Evolutionary conservation across 768 basidiomycete species (phyloP).

Genomic region (Termitomyces sp.): DNA sequence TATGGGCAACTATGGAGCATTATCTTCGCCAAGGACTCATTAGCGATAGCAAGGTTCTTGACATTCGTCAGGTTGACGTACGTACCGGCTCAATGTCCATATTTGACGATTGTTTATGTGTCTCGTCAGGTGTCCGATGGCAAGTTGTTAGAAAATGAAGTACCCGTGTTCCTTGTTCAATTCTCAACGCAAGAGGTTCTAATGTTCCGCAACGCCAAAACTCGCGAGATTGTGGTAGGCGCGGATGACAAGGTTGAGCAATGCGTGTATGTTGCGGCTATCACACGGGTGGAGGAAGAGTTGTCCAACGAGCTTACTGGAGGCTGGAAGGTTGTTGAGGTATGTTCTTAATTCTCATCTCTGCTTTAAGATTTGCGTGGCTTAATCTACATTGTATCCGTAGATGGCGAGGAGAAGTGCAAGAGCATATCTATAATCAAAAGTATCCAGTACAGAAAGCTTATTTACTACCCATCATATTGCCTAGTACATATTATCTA

Average conservation of each 20-base stretch:
- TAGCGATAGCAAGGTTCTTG: slow-evolving; percentile 90
- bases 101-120: neutral
- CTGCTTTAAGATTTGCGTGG: neutral
- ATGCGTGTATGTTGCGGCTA: slow-evolving; percentile 86
- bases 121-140: slow-evolving; percentile 72
- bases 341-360: slow-evolving; percentile 27
- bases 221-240: slow-evolving; percentile 82
- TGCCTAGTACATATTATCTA: slow-evolving; percentile 10
- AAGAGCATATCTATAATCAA: slow-evolving; percentile 38
- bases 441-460: slow-evolving; percentile 5
- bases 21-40: slow-evolving; percentile 87
- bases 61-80: slow-evolving; percentile 97
- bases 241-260: slow-evolving; percentile 90
- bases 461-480: slow-evolving; percentile 16
- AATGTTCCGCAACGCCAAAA: slow-evolving; percentile 85
- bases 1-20: slow-evolving; percentile 97
- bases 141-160: slow-evolving; percentile 84
- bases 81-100: slow-evolving; percentile 17
- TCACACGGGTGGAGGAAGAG: slow-evolving; percentile 86
- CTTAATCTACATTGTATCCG: slow-evolving; percentile 6
- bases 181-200: slow-evolving; percentile 93
- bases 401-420: slow-evolving; percentile 43
- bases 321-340: slow-evolving; percentile 98
- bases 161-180: slow-evolving; percentile 88
- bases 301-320: slow-evolving; percentile 90